Evolutionary conservation across 1,284 basidiomycete genomes (phyloP).

Genomic region (Ceratorhiza oryzae-sativae): DNA sequence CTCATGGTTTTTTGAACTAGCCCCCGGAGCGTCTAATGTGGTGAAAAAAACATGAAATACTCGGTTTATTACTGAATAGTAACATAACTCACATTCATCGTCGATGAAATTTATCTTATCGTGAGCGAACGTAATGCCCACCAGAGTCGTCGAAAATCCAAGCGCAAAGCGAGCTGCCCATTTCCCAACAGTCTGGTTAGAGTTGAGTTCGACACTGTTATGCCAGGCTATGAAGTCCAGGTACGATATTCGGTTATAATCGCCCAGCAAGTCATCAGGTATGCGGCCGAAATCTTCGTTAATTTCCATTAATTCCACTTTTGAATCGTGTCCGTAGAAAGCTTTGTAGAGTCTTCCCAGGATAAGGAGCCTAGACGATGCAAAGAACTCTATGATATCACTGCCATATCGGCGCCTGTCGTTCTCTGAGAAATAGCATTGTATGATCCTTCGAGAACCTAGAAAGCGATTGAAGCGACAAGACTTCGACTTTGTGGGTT

Average conservation of each 20-base stretch:
- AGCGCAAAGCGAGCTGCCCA: slow-evolving; percentile 39
- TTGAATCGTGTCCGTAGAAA: slow-evolving; percentile 33
- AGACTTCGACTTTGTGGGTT: slow-evolving; percentile 18
- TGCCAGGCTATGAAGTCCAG: slow-evolving; percentile 37
- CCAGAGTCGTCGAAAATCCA: slow-evolving; percentile 31
- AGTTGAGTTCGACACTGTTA: slow-evolving; percentile 18
- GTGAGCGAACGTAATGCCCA: background rate
- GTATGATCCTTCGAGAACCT: slow-evolving; percentile 35
- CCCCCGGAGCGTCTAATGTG: background rate
- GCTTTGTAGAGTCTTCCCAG: slow-evolving; percentile 37
- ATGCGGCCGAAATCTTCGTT: slow-evolving; percentile 32
- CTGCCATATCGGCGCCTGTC: background rate
- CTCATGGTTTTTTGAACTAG: background rate
- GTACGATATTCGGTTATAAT: slow-evolving; percentile 30
- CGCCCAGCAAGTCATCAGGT: background rate
- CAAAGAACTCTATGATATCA: background rate
- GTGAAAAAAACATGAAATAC: background rate
- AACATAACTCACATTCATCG: slow-evolving; percentile 25
- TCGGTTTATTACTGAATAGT: background rate
- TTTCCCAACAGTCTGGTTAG: slow-evolving; percentile 24
- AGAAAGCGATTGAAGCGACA: slow-evolving; percentile 29
- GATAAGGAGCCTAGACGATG: slow-evolving; percentile 15
- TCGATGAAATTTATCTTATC: slow-evolving; percentile 29
- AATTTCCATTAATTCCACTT: slow-evolving; percentile 33
- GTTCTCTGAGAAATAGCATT: slow-evolving; percentile 20